These are phyloP conservation scores for Phytophthora pini DNA, from an alignment of 352 stramenopile species.

Conservation along the genomic window DNA sequence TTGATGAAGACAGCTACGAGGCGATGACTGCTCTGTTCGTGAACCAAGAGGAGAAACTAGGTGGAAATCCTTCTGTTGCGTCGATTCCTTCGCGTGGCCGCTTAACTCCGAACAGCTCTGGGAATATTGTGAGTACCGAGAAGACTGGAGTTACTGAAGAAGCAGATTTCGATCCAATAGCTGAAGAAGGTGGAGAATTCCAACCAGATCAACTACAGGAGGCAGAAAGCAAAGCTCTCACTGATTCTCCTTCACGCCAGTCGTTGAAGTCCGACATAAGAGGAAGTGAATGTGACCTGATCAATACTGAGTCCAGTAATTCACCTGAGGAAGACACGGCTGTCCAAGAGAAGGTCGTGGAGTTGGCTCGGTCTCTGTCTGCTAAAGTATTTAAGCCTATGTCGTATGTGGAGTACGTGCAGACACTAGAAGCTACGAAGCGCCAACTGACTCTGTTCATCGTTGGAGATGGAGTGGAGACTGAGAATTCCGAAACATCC, in stretches of 20 bases:
- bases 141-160: slow-evolving; percentile 4
- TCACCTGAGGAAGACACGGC: slow-evolving; percentile 1
- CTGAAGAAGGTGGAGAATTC: neutral
- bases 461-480: slow-evolving; percentile 13
- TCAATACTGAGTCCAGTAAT: slow-evolving; percentile 4
- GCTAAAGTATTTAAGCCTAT: slow-evolving; percentile 11
- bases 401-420: slow-evolving; percentile 40
- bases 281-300: neutral
- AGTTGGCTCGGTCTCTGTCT: slow-evolving; percentile 15
- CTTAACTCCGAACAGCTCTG: slow-evolving; percentile 17
- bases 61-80: slow-evolving; percentile 4
- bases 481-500: neutral
- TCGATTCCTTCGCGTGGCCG: slow-evolving; percentile 8
- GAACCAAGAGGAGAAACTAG: slow-evolving; percentile 9
- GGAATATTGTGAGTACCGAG: slow-evolving; percentile 16
- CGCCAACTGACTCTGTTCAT: slow-evolving; percentile 33
- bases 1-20: slow-evolving; percentile 82
- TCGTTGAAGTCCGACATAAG: neutral
- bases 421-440: slow-evolving; percentile 33
- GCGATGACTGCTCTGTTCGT: slow-evolving; percentile 32
- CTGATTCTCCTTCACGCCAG: slow-evolving; percentile 17
- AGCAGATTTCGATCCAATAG: neutral
- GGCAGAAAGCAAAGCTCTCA: slow-evolving; percentile 9
- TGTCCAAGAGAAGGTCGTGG: slow-evolving; percentile 8
- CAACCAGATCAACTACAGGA: slow-evolving; percentile 6